A percentile compares a stretch with the other conserved stretches of the same genome.
Conservation (phyloP, 1,139 yeast genomes). For the Diutina pseudorugosa region DNA sequence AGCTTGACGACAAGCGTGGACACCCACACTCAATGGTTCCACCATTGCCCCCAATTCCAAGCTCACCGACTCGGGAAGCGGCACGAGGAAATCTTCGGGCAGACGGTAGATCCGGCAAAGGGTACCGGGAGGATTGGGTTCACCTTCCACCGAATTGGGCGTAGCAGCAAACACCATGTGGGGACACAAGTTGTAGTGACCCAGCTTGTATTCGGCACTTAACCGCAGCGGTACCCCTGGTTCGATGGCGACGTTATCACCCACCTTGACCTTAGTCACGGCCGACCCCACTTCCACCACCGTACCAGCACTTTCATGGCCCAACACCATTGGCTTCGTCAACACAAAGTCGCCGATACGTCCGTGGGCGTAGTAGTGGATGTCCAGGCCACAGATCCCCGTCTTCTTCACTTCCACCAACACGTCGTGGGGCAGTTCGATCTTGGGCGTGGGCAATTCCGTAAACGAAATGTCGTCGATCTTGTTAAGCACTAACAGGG, state of each 20-base stretch:
- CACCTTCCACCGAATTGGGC: slow-evolving; percentile 35
- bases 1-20: slow-evolving; percentile 70
- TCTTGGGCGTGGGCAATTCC: slow-evolving; percentile 51
- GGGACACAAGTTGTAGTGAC: slow-evolving; percentile 71
- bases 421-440: slow-evolving; percentile 55
- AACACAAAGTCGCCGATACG: slow-evolving; percentile 62
- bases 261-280: slow-evolving; percentile 51
- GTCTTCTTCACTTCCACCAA: slow-evolving; percentile 65
- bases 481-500: slow-evolving; percentile 58
- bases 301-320: slow-evolving; percentile 68
- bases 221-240: slow-evolving; percentile 56
- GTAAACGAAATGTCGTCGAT: slow-evolving; percentile 55
- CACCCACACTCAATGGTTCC: slow-evolving; percentile 82
- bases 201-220: slow-evolving; percentile 63
- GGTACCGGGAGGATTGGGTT: slow-evolving; percentile 51
- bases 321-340: slow-evolving; percentile 56
- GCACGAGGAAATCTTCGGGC: slow-evolving; percentile 79
- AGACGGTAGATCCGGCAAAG: slow-evolving; percentile 57
- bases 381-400: slow-evolving; percentile 85
- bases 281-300: slow-evolving; percentile 53
- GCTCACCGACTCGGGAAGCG: slow-evolving; percentile 64
- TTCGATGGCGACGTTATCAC: slow-evolving; percentile 74
- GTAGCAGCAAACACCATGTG: slow-evolving; percentile 83
- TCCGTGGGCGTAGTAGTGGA: slow-evolving; percentile 74
- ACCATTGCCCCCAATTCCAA: slow-evolving; percentile 82